Evolutionary conservation across 2,329 filamentous ascomycete genomes (phyloP), one percentile per base, ranked within the genome.

Genomic region (Fusarium sp.): DNA sequence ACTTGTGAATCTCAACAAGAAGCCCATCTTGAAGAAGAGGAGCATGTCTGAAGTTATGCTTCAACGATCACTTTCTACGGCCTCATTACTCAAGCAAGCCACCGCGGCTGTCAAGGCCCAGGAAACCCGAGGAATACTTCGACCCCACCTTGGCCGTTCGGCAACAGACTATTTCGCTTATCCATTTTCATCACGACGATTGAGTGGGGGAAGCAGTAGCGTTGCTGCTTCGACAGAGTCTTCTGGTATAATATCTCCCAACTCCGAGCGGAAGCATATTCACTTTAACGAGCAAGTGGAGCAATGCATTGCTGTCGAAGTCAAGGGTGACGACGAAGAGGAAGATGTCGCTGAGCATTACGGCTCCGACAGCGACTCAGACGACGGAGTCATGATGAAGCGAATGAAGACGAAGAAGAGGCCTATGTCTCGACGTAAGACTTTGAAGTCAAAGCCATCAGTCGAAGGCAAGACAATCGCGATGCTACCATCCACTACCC

Each of bases 31-130:
- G 57, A 98, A 98, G 80, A 98, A 97, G 82, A 87, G 93, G 65
- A 97, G 92, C 76, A 94, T 96, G 83, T 98, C 94, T 0, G 94
- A 98, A 76, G 85, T 96, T 38, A 97, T 98, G 87, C 84, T 98
- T 8, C 93, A 97, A 74, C 86, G 89, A 61, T 97, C 93, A 0
- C 76, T 97, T 7, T 96, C 93, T 1, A 88, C 92, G 2, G 94
- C 93, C 3, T 97, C 93, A 6, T 83, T 98, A 13, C 80, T 98
- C 15, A 94, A 96, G 76, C 92, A 96, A 77, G 93, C 93, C 7
- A 91, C 92, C 1, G 92, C 92, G 19, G 91, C 91, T 19, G 88
- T 96, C 11, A 90, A 94, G 73, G 91, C 93, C 28, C 92, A 96
- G 73, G 87, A 91, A 74, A 88, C 84, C 40, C 78, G 79, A 54